phyloP scores from a whole-genome alignment of 768 basidiomycete species.

The Peribolospora kevripleyi region DNA sequence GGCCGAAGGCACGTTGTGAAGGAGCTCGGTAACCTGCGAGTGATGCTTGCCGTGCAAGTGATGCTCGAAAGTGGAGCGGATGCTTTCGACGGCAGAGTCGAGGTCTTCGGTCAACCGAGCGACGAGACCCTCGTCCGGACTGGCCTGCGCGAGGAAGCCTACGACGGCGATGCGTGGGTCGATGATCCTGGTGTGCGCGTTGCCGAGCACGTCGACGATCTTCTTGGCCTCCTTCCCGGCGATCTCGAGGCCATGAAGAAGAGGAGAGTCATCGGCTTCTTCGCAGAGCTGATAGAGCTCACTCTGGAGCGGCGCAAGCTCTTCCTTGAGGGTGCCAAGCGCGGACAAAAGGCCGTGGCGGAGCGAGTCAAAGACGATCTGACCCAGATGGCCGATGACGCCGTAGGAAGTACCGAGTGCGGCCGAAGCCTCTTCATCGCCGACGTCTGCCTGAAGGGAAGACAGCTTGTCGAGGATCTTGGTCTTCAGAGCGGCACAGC shows the following conservation, averaged over 20 bases:
- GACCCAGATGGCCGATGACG: background rate
- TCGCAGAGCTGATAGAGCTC: no score
- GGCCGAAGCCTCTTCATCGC: slow-evolving; percentile 2
- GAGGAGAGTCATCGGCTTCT: slow-evolving; percentile 1
- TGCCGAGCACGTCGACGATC: background rate
- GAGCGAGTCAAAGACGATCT: slow-evolving; percentile 7
- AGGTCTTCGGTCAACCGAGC: slow-evolving; percentile 12
- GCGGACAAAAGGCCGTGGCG: slow-evolving; percentile 14
- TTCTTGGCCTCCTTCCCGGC: background rate
- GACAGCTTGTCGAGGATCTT: slow-evolving; percentile 15
- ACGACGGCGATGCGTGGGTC: slow-evolving; percentile 11
- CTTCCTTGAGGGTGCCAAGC: slow-evolving; percentile 1
- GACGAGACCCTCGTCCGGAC: slow-evolving; percentile 1
- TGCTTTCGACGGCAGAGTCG: slow-evolving; percentile 18
- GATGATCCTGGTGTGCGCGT: background rate
- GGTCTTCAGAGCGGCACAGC: slow-evolving; percentile 27
- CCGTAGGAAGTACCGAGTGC: slow-evolving; percentile 1
- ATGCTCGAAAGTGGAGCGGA: slow-evolving; percentile 23
- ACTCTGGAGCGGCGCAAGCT: no score
- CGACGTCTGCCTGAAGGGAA: background rate
- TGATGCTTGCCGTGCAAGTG: slow-evolving; percentile 28
- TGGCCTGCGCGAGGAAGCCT: slow-evolving; percentile 7
- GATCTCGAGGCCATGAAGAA: background rate
- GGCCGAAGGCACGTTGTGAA: slow-evolving; percentile 44
- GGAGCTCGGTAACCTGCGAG: slow-evolving; percentile 22